A percentile compares a stretch with the other conserved stretches of the same genome.
phyloP scores from a whole-genome alignment of 2,329 filamentous ascomycete species.

The Apiospora malaysiana region DNA sequence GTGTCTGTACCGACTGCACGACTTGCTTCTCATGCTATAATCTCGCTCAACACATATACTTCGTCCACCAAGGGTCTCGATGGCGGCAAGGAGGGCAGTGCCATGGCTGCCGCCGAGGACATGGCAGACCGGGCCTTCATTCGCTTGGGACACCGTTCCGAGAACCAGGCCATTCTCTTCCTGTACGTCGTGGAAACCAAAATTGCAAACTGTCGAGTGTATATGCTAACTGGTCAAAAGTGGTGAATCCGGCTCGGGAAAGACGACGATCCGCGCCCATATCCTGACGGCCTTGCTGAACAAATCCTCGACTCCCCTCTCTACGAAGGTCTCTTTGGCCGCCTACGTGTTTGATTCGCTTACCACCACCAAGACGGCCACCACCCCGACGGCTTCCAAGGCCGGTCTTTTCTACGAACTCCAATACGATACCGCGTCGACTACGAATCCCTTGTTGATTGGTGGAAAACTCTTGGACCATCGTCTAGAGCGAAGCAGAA shows the following conservation, averaged over 20 bases:
- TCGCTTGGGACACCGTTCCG: conserved; percentile 82
- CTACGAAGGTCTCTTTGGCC: conserved; percentile 89
- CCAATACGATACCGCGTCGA: conserved; percentile 91
- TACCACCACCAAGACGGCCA: conserved; percentile 96
- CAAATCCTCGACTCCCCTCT: conserved; percentile 91
- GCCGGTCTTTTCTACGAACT: conserved; percentile 94
- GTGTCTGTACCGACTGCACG: conserved; percentile 85
- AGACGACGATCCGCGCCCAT: conserved; percentile 92
- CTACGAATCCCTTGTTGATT: conserved; percentile 83
- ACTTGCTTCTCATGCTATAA: conserved; percentile 88
- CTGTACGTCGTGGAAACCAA: conserved; percentile 66
- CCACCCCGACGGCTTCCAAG: conserved; percentile 94
- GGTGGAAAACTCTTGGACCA: conserved; percentile 96
- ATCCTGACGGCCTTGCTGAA: conserved; percentile 83
- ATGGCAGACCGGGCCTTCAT: conserved; percentile 86
- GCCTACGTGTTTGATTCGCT: conserved; percentile 95
- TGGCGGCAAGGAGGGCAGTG: conserved; percentile 90
- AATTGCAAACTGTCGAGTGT: conserved; percentile 10
- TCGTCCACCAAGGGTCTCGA: conserved; percentile 86
- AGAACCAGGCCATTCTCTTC: conserved; percentile 93
- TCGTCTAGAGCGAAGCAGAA: conserved; percentile 87
- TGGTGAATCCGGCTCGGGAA: conserved; percentile 94
- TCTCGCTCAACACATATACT: conserved; percentile 94
- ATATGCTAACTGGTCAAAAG: conserved; percentile 51
- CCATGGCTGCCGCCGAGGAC: conserved; percentile 90